Evolutionary conservation across 108 stramenopile genomes (phyloP).

Genomic region (Fragilariopsis cylindrus): DNA sequence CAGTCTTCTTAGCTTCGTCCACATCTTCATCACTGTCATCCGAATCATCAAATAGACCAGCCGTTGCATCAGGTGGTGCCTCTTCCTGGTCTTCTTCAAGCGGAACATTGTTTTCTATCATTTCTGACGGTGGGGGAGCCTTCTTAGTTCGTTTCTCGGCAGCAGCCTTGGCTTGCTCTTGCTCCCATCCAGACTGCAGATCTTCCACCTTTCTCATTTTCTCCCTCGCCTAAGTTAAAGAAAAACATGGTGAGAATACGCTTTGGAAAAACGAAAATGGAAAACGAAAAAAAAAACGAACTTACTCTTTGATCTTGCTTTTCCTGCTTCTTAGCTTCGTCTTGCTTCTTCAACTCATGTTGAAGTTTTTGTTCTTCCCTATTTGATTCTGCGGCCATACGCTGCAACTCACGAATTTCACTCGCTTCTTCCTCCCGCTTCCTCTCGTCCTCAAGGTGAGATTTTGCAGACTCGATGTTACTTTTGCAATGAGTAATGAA

Average conservation of each 20-base stretch:
- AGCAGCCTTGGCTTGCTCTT: slow-evolving; percentile 56
- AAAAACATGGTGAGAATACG: neutral
- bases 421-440: slow-evolving; percentile 71
- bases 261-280: neutral
- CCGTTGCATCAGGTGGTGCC: slow-evolving; percentile 11
- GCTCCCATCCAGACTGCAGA: slow-evolving; percentile 70
- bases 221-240: slow-evolving; percentile 39
- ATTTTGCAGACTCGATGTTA: slow-evolving; percentile 86
- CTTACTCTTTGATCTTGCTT: slow-evolving; percentile 61
- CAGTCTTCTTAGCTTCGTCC: slow-evolving; percentile 9
- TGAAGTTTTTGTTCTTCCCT: slow-evolving; percentile 61
- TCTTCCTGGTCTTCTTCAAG: slow-evolving; percentile 49
- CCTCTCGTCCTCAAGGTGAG: slow-evolving; percentile 77
- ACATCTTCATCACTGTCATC: slow-evolving; percentile 40
- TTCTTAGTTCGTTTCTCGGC: slow-evolving; percentile 47
- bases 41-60: slow-evolving; percentile 66
- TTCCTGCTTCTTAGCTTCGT: slow-evolving; percentile 63
- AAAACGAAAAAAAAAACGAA: neutral
- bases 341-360: slow-evolving; percentile 46
- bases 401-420: slow-evolving; percentile 66
- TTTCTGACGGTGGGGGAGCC: slow-evolving; percentile 32
- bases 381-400: slow-evolving; percentile 60
- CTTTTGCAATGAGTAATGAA: slow-evolving; percentile 75
- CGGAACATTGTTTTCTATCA: slow-evolving; percentile 50
- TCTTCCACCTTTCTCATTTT: slow-evolving; percentile 68